phyloP scores from a whole-genome alignment of 2,329 filamentous ascomycete genomes.

The Chaetomiaceae sp. region DNA sequence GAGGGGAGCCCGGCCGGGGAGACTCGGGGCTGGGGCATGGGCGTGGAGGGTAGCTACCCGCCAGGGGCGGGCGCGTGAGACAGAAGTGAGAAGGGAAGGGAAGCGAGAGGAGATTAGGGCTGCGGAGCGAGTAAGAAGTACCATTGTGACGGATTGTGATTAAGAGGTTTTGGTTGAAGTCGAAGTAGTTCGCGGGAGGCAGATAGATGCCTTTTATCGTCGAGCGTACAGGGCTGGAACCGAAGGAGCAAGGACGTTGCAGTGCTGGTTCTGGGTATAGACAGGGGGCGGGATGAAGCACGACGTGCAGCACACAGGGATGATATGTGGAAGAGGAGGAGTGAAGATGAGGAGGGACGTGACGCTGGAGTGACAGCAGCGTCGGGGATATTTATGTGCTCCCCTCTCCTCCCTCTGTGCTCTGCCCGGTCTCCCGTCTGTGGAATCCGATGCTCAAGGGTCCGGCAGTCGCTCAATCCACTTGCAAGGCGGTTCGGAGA shows the following conservation, averaged over 20 bases:
- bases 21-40: background rate
- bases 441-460: background rate
- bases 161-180: background rate
- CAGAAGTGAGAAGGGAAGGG: conserved; percentile 1
- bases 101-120: conserved; percentile 15
- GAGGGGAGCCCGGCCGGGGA: background rate
- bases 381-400: conserved; percentile 14
- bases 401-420: background rate
- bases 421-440: background rate
- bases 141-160: conserved; percentile 24
- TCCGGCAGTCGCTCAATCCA: background rate
- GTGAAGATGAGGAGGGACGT: background rate
- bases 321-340: background rate
- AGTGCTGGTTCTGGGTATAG: background rate
- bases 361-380: background rate
- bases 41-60: conserved; percentile 8
- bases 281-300: background rate
- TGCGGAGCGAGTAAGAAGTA: conserved; percentile 19
- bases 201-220: background rate
- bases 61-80: conserved; percentile 8
- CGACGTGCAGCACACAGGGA: background rate
- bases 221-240: background rate
- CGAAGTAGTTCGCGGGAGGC: background rate
- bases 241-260: background rate
- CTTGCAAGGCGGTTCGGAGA: conserved; percentile 2